Percentiles rank a stretch among this genome's conserved stretches.
Conservation (phyloP, 2,329 filamentous ascomycete species). For the Pseudogymnoascus sp. region DNA sequence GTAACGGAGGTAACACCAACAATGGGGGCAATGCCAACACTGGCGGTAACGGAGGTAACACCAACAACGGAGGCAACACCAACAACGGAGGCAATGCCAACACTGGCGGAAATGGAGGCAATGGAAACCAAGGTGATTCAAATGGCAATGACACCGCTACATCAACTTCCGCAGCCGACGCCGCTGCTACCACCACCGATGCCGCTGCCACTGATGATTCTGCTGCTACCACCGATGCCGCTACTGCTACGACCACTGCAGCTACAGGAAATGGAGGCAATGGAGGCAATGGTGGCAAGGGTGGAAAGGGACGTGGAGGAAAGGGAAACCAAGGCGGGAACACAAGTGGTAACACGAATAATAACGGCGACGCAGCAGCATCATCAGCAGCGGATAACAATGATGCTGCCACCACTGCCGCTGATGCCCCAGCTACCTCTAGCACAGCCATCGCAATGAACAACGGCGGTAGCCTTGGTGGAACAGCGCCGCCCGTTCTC, state of each 20-base stretch:
- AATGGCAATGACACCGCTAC: neutral
- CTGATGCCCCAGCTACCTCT: neutral
- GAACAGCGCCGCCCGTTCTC: conserved; percentile 42
- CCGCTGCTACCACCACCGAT: conserved; percentile 8
- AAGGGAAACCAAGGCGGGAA: neutral
- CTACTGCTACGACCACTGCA: conserved; percentile 3
- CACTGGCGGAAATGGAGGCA: neutral
- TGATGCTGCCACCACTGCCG: neutral
- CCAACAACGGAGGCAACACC: conserved; percentile 9
- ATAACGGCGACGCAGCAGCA: neutral
- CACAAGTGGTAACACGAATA: neutral
- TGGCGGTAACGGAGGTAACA: neutral
- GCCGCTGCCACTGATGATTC: conserved; percentile 4
- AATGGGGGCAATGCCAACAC: neutral
- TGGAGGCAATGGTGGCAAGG: neutral
- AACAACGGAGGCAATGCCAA: neutral
- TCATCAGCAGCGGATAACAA: neutral
- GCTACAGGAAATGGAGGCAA: neutral
- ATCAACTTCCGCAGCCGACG: conserved; percentile 4
- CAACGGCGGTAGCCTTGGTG: conserved; percentile 34
- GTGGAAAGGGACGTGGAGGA: neutral
- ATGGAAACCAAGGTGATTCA: too few relatives aligned
- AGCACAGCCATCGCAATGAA: neutral
- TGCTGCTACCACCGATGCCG: conserved; percentile 5
- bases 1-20: neutral